Evolutionary conservation across 495 filamentous ascomycete species (phyloP), one percentile per base, ranked within the genome.

Genomic region (Hypomontagnella submonticulosa): DNA sequence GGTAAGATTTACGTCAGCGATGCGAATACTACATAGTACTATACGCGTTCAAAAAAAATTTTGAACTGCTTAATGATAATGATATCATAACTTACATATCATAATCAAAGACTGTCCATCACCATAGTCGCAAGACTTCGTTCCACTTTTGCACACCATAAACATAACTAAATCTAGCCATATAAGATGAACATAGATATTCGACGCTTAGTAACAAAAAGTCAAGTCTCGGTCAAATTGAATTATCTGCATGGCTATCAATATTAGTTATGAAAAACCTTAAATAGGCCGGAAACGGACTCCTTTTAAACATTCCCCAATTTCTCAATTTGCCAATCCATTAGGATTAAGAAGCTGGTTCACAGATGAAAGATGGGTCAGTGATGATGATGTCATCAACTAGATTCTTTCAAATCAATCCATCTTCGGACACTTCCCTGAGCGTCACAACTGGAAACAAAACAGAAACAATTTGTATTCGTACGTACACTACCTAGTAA

Each of bases 51-150:
- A 60, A 32, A 43, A 12, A 48, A 16, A 16, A 16, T 36, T 50
- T 11, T 33, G 42, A 42, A 23, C 36, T 20, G 16, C 3, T 16
- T 27, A 1, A 20, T 44, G 15, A 13, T 36, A 51, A 52, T 65
- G 62, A 65, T 53, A 58, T 65, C 55, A 65, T 65, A 34, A 23
- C 44, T 42, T 51, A 57, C 48, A 59, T 40, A 38, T 57, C 37
- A 19, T 57, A 57, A 64, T 64, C 19, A 54, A 58, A n/a, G n/a
- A n/a, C n/a, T n/a, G n/a, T n/a, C n/a, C n/a, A n/a, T 58, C 36
- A 5, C 61, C 46, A 54, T 54, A 43, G 41, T 13, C 47, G 41
- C 55, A 41, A 42, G 54, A 54, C 34, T 48, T 33, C 15, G n/a
- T 33, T 48, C 62, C 62, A 52, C 46, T 50, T 44, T 11, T 46